A percentile compares a stretch with the other conserved stretches of the same genome.
Conservation (phyloP, 345 rosid species). For the Sonneratia alba region DNA sequence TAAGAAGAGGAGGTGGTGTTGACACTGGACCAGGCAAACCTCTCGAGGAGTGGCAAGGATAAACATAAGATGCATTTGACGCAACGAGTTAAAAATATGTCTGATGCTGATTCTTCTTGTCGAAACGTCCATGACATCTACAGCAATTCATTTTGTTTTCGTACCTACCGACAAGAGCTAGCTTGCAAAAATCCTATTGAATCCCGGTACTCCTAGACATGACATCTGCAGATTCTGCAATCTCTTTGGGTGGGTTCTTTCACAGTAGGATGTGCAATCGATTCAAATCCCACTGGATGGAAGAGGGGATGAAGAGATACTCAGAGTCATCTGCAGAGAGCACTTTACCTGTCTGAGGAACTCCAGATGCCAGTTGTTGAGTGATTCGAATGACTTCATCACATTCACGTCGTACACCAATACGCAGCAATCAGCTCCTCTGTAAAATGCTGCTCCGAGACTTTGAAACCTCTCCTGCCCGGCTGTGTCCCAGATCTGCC, state of each 20-base stretch:
- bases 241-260: too few species aligned
- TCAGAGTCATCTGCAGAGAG: too few species aligned
- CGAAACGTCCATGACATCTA: not conserved
- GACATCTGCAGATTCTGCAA: too few species aligned
- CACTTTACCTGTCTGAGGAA: constrained; percentile 65
- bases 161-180: not conserved
- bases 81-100: too few species aligned
- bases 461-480: constrained; percentile 96
- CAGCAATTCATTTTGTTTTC: not conserved
- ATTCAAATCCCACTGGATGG: too few species aligned
- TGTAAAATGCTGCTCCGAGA: constrained; percentile 71
- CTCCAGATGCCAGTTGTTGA: constrained; percentile 57
- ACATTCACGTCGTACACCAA: constrained; percentile 67
- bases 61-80: not conserved
- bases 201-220: too few species aligned
- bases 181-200: too few species aligned
- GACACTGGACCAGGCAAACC: too few species aligned
- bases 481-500: constrained; percentile 93
- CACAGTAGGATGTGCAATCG: too few species aligned
- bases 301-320: too few species aligned
- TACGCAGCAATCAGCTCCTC: constrained; percentile 91
- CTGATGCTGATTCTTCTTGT: not conserved
- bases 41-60: not conserved
- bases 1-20: too few species aligned
- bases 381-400: constrained; percentile 48